Conservation (phyloP, 495 filamentous ascomycete genomes). For the Penicillium manginii region DNA sequence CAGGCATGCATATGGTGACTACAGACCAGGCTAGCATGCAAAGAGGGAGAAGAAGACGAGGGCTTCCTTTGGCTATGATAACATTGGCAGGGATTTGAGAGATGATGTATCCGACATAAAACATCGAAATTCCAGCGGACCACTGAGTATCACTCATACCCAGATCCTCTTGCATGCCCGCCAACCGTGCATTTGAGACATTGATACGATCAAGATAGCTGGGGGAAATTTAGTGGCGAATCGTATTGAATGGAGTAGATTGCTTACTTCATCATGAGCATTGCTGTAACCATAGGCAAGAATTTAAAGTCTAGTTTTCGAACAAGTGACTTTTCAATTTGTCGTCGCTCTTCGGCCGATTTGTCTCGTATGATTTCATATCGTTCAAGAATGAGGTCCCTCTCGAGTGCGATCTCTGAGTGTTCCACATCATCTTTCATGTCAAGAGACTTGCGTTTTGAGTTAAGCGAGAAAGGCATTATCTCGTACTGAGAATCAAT, state of each 20-base stretch:
- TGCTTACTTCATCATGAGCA: not conserved
- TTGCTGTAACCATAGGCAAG: not conserved
- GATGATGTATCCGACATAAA: not conserved
- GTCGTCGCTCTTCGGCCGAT: not conserved
- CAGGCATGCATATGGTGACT: constrained; percentile 1
- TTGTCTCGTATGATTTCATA: not conserved
- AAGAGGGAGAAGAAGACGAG: not conserved
- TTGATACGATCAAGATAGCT: constrained; percentile 2
- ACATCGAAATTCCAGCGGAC: not conserved
- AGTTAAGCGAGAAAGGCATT: not conserved
- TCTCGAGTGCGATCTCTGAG: not conserved
- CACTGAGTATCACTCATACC: constrained; percentile 1
- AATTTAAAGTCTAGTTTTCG: not conserved
- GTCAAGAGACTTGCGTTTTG: not conserved
- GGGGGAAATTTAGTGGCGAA: not conserved
- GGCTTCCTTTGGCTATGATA: not conserved
- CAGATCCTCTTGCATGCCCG: not conserved
- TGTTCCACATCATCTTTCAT: not conserved
- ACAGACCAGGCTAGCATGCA: not conserved
- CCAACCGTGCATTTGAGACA: constrained; percentile 1
- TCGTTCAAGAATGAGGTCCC: not conserved
- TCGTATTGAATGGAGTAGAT: not conserved
- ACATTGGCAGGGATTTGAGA: constrained; percentile 1
- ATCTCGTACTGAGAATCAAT: not conserved
- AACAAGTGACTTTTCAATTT: not conserved